phyloP scores from a whole-genome alignment of 2,329 filamentous ascomycete genomes.

The Parascedosporium putredinis region DNA sequence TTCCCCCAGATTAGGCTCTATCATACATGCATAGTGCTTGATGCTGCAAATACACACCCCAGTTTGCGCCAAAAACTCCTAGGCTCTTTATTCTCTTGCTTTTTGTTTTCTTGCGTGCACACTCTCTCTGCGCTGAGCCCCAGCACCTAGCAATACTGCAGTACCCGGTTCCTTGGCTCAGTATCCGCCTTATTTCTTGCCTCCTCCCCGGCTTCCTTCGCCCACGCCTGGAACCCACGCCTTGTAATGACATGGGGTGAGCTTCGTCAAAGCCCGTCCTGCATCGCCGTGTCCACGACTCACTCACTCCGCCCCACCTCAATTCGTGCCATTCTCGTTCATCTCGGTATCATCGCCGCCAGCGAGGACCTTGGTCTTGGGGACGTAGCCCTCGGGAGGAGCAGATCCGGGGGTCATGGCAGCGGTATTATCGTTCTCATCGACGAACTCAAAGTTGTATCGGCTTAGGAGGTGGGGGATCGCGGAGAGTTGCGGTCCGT shows the following conservation, averaged over 20 bases:
- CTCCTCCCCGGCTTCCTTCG: too few relatives aligned
- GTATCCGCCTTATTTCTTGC: too few relatives aligned
- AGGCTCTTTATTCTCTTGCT: not conserved
- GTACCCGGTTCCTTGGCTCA: too few relatives aligned
- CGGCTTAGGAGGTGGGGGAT: constrained; percentile 90
- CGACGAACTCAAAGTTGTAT: constrained; percentile 96
- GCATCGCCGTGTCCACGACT: too few relatives aligned
- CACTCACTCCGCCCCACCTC: constrained; percentile 7
- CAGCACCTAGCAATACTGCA: too few relatives aligned
- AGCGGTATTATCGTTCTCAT: constrained; percentile 82
- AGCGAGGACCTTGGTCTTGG: constrained; percentile 56
- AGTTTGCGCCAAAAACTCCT: not conserved
- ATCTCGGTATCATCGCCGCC: constrained; percentile 51
- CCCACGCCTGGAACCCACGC: too few relatives aligned
- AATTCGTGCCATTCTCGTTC: constrained; percentile 30
- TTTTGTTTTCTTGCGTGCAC: not conserved
- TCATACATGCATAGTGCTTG: not conserved
- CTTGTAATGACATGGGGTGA: too few relatives aligned
- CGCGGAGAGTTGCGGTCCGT: constrained; percentile 90
- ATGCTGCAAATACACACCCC: not conserved
- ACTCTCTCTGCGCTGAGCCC: too few relatives aligned
- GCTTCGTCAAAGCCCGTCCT: too few relatives aligned
- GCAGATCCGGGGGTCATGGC: constrained; percentile 67
- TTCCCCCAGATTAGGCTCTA: not conserved
- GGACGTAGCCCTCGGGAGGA: constrained; percentile 44